Base-by-base conservation (phyloP, 1,284 basidiomycete genomes). In the Farysia itapuensis region DNA sequence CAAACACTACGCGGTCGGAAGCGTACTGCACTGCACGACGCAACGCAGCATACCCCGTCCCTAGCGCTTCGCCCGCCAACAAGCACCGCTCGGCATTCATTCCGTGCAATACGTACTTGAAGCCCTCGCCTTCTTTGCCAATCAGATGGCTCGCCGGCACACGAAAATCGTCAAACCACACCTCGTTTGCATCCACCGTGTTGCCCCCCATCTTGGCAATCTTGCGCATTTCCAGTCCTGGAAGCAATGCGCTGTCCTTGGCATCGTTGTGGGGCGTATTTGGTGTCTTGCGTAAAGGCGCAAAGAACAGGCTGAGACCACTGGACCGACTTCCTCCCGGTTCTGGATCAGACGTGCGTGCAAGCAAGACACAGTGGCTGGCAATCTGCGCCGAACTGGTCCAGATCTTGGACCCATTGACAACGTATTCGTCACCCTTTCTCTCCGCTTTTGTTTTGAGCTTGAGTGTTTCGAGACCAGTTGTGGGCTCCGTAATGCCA, bases 41-140 rank as follows among this genome's bases (percentile, higher is more conserved):
- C 7, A 69, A 35, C 18, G 61, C 67, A 2, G 61, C 67, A 26
- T 69, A 69, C 1, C 67, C 67, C 6, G 57, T 69, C 1, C 79
- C 79, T 13, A 79, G 52, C 14, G 79, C 77, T 63, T 80, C 79
- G 20, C 77, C 79, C 0, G 77, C 78, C n/a, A 80, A 57, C 11
- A 80, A 49, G 37, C 76, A 77, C 3, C 79, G 63, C 44, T 80
- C 79, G n/a, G 79, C 78, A 48, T 78, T 79, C 66, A 70, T 67
- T 6, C 70, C 67, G 26, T 68, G 64, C 18, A 70, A 26, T 9
- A 69, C 45, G 24, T 57, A 48, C 50, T 75, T 77, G 64, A 79
- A 80, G 4, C 78, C 79, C 28, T 77, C 69, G 24, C 76, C 78
- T 56, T 78, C 77, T 16, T 67, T 63, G 0, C 78, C 78, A n/a